phyloP scores from a whole-genome alignment of 768 basidiomycete species.

The Lentinula aciculospora region DNA sequence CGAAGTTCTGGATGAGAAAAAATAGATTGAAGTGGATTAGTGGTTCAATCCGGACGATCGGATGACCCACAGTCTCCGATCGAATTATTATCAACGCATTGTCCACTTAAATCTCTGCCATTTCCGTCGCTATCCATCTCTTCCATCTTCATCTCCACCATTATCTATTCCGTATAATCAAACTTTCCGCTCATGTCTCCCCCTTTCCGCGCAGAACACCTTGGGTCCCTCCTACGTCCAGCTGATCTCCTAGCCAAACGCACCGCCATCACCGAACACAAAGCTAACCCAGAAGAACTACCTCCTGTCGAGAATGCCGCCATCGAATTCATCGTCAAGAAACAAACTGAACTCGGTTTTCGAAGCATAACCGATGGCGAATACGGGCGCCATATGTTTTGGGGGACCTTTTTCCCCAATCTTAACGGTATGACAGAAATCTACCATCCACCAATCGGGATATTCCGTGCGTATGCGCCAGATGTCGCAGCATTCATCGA shows the following conservation, averaged over 20 bases:
- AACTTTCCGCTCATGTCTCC: no score
- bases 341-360: not conserved
- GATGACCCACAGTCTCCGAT: no score
- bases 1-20: no score
- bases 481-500: slow-evolving; percentile 3
- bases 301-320: not conserved
- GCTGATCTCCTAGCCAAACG: not conserved
- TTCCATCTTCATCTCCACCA: no score
- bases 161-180: no score
- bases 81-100: no score
- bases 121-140: no score
- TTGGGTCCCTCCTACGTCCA: slow-evolving; percentile 2
- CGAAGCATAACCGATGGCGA: slow-evolving; percentile 4
- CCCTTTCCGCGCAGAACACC: slow-evolving; percentile 7
- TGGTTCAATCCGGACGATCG: no score
- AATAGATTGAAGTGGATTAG: no score
- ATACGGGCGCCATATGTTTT: slow-evolving; percentile 19
- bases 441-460: slow-evolving; percentile 15
- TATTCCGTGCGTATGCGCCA: slow-evolving; percentile 1
- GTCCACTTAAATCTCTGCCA: no score
- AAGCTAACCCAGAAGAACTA: not conserved
- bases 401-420: slow-evolving; percentile 35
- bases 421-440: slow-evolving; percentile 33
- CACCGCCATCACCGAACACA: not conserved
- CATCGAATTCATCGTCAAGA: not conserved